Conservation (phyloP, 2,329 filamentous ascomycete species). For the Metarhizium humberi region DNA sequence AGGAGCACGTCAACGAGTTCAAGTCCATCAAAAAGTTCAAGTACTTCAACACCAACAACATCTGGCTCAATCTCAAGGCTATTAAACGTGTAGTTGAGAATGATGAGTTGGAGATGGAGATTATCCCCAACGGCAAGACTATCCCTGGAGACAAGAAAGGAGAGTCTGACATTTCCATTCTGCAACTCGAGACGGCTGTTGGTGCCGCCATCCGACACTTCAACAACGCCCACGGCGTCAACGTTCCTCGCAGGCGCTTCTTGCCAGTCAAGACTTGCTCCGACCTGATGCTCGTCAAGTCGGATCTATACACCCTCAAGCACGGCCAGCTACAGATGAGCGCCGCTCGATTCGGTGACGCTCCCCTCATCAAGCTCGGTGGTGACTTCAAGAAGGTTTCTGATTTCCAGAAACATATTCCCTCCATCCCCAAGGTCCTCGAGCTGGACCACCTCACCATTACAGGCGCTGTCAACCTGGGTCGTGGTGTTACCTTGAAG, state of each 20-base stretch:
- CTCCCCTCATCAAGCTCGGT: conserved; percentile 96
- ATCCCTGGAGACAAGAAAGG: conserved; percentile 99
- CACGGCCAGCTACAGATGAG: conserved; percentile 98
- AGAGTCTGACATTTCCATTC: conserved; percentile 92
- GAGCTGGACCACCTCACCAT: conserved; percentile 95
- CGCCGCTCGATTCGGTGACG: conserved; percentile 90
- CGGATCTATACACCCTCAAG: conserved; percentile 96
- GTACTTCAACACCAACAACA: conserved; percentile 99
- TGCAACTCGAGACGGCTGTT: conserved; percentile 97
- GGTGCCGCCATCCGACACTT: conserved; percentile 98
- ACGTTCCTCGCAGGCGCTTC: conserved; percentile 95
- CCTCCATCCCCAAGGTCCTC: conserved; percentile 81
- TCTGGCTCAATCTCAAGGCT: conserved; percentile 96
- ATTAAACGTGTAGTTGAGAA: conserved; percentile 99
- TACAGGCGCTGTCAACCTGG: conserved; percentile 93
- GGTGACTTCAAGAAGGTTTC: conserved; percentile 99
- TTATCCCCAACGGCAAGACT: conserved; percentile 98
- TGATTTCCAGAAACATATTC: conserved; percentile 82
- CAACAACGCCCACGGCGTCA: conserved; percentile 96
- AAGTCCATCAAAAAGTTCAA: conserved; percentile 99
- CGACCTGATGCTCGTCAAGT: conserved; percentile 99
- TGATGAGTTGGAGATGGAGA: conserved; percentile 98
- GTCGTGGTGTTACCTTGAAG: conserved; percentile 91
- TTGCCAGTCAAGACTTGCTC: conserved; percentile 99
- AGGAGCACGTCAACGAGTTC: conserved; percentile 99